These are phyloP conservation scores for Umbelopsis vinacea DNA, from an alignment of 192 early-diverging fungal genomes.

Conservation along the genomic window DNA sequence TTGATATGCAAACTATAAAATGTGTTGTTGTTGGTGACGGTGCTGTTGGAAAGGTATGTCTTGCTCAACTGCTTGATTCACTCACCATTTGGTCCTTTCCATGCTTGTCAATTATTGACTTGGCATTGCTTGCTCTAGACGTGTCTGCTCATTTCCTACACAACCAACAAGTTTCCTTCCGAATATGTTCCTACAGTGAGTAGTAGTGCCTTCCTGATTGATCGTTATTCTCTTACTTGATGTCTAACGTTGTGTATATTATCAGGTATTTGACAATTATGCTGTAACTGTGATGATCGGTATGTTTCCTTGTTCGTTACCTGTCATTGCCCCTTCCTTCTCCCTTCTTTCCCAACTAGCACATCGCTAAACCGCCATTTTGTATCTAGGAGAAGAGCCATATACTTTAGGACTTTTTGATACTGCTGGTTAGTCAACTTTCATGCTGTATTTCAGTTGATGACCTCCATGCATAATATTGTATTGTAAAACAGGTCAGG, in stretches of 20 bases:
- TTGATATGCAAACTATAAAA: constrained; percentile 78
- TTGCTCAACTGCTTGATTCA: not conserved
- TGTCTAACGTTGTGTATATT: too few relatives aligned
- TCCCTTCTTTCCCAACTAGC: not conserved
- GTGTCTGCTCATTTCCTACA: constrained; percentile 94
- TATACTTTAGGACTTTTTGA: constrained; percentile 95
- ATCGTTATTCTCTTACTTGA: not conserved
- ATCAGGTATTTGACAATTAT: constrained; percentile 96
- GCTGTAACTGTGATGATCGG: constrained; percentile 99
- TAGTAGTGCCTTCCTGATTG: constrained; percentile 18
- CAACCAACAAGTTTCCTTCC: constrained; percentile 94
- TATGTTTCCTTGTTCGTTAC: constrained; percentile 21
- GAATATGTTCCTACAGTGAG: constrained; percentile 96
- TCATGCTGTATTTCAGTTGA: not conserved
- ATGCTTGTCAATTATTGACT: constrained; percentile 4
- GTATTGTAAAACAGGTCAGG: constrained; percentile 67
- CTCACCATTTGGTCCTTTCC: not conserved
- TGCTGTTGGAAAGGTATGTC: constrained; percentile 72
- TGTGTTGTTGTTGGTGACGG: constrained; percentile 83
- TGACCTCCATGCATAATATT: not conserved
- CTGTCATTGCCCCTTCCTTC: not conserved
- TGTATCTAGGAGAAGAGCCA: constrained; percentile 71
- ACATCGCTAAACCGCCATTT: constrained; percentile 2
- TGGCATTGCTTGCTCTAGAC: constrained; percentile 58
- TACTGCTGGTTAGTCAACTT: constrained; percentile 71